These are phyloP conservation scores for Psidium friedrichsthalianum DNA, from an alignment of 345 rosid genomes.

Conservation along the genomic window DNA sequence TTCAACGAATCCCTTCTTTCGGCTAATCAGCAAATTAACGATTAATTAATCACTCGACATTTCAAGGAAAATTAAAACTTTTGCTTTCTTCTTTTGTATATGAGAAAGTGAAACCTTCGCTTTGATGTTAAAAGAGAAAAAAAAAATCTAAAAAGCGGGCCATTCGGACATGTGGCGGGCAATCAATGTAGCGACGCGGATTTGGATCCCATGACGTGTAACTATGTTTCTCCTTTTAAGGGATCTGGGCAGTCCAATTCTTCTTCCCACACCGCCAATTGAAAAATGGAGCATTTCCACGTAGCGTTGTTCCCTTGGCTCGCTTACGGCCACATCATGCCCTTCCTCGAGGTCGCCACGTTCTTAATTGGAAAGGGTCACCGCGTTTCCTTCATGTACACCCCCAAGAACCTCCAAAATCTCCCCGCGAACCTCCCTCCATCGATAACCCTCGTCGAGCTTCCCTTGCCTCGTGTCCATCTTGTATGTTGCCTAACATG, in stretches of 20 bases:
- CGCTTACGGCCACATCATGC: background rate
- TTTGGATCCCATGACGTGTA: no score
- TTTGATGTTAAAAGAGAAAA: background rate
- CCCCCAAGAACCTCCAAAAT: background rate
- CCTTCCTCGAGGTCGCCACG: background rate
- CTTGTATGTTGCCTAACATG: no score
- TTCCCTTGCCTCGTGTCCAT: conserved; percentile 13
- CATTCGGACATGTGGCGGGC: no score
- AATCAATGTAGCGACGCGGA: no score
- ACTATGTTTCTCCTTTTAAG: no score
- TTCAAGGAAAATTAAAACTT: background rate
- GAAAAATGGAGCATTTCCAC: background rate
- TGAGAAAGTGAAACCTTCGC: background rate
- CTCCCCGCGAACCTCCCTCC: conserved; percentile 1
- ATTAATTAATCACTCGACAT: background rate
- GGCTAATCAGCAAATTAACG: background rate
- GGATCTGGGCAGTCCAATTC: no score
- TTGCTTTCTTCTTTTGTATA: background rate
- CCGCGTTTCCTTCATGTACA: background rate
- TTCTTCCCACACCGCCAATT: background rate
- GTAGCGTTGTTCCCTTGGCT: background rate
- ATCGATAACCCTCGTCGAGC: conserved; percentile 7
- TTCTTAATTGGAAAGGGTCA: background rate
- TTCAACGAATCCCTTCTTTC: background rate
- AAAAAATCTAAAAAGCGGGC: no score